A percentile compares a stretch with the other conserved stretches of the same genome.
These are phyloP conservation scores for Citrullus colocynthis DNA, from an alignment of 306 rosid genomes.

Conservation along the genomic window DNA sequence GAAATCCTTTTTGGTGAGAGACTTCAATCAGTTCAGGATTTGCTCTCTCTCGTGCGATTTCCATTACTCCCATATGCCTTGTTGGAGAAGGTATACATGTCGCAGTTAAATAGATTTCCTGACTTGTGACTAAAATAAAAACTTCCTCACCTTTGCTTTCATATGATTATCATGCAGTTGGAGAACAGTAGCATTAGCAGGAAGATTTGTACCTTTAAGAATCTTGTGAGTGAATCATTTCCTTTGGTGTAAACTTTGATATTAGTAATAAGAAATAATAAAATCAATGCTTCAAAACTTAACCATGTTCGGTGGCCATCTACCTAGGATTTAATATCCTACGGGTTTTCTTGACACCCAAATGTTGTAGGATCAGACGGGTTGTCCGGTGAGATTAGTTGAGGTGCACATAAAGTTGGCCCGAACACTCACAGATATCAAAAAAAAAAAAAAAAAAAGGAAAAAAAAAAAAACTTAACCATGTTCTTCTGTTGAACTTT, in stretches of 20 bases:
- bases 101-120: slow-evolving; percentile 3
- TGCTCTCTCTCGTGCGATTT: slow-evolving; percentile 55
- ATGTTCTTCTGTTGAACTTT: not conserved
- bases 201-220: slow-evolving; percentile 31
- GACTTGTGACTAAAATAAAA: not conserved
- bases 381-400: too few species aligned
- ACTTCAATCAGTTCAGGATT: slow-evolving; percentile 44
- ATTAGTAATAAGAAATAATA: not conserved
- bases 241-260: not conserved
- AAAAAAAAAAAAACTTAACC: too few species aligned
- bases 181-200: slow-evolving; percentile 53
- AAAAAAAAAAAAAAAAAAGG: too few species aligned
- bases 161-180: slow-evolving; percentile 42
- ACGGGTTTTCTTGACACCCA: too few species aligned
- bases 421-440: too few species aligned
- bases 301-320: not conserved
- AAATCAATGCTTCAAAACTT: not conserved
- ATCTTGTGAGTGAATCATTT: slow-evolving; percentile 44
- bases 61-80: slow-evolving; percentile 45
- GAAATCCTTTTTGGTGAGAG: slow-evolving; percentile 66
- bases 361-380: too few species aligned
- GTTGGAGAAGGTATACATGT: slow-evolving; percentile 60
- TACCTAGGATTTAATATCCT: too few species aligned
- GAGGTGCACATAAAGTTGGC: too few species aligned
- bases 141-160: slow-evolving; percentile 21